Evolutionary conservation across 306 rosid genomes (phyloP).

Genomic region (Vicia faba): DNA sequence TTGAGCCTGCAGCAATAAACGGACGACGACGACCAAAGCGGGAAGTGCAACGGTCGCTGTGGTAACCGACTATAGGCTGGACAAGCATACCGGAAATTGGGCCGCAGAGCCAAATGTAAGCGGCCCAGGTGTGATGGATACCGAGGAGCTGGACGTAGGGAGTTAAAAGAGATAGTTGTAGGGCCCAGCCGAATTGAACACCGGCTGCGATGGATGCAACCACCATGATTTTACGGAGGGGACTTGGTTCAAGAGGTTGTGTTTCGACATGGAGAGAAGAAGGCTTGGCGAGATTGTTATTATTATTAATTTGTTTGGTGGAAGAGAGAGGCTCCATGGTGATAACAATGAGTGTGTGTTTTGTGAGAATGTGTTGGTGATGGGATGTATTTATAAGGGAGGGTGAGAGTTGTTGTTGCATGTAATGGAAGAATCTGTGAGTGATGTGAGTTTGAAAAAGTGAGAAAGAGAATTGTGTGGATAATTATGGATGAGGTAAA

Average conservation of each 20-base stretch:
- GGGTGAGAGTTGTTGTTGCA: constrained; percentile 18
- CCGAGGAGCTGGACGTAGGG: constrained; percentile 85
- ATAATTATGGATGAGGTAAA: constrained; percentile 17
- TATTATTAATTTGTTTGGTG: constrained; percentile 25
- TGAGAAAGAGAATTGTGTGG: not conserved
- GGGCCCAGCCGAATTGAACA: constrained; percentile 88
- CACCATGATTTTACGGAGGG: constrained; percentile 48
- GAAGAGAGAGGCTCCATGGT: constrained; percentile 40
- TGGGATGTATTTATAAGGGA: constrained; percentile 36
- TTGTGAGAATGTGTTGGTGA: not conserved
- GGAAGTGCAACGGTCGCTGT: constrained; percentile 80
- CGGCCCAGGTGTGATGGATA: constrained; percentile 65
- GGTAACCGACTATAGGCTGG: constrained; percentile 81
- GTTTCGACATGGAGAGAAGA: constrained; percentile 44
- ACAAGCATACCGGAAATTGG: constrained; percentile 84
- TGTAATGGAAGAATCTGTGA: constrained; percentile 24
- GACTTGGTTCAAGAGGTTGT: constrained; percentile 18
- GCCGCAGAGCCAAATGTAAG: constrained; percentile 92
- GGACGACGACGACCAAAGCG: constrained; percentile 95
- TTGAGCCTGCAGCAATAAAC: constrained; percentile 60
- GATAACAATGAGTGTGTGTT: constrained; percentile 3
- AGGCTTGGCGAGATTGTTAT: constrained; percentile 28
- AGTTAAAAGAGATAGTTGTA: constrained; percentile 75
- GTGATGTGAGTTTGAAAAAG: not conserved
- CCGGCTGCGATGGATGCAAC: constrained; percentile 91